Evolutionary conservation across 2,329 filamentous ascomycete species (phyloP).

Genomic region (Berkeleyomyces basicola): DNA sequence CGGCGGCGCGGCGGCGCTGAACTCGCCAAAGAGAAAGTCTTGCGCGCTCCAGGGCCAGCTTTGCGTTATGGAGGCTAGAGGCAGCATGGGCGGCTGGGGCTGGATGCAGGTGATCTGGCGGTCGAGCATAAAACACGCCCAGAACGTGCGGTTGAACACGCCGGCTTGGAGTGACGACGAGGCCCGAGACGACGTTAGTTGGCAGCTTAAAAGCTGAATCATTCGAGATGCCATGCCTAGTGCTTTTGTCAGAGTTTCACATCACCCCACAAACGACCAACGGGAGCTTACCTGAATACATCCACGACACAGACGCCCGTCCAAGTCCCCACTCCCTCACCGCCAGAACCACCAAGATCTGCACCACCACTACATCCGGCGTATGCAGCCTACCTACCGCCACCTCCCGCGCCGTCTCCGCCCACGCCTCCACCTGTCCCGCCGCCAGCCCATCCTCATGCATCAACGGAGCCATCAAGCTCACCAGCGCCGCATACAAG

Average conservation of each 20-base stretch:
- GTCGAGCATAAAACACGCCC: conserved; percentile 30
- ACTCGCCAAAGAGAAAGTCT: conserved; percentile 25
- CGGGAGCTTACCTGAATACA: conserved; percentile 4
- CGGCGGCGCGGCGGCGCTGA: conserved; percentile 13
- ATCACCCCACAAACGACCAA: background rate
- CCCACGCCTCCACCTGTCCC: background rate
- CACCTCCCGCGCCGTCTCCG: conserved; percentile 3
- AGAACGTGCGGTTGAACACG: conserved; percentile 21
- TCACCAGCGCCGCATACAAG: background rate
- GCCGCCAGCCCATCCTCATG: background rate
- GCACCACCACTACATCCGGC: background rate
- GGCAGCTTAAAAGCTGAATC: background rate
- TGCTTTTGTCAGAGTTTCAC: background rate
- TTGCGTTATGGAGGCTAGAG: conserved; percentile 22
- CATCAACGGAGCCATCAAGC: conserved; percentile 2
- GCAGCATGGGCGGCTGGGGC: conserved; percentile 23
- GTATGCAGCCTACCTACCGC: background rate
- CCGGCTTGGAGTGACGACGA: background rate
- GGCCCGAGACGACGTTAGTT: background rate
- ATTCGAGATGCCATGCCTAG: conserved; percentile 7
- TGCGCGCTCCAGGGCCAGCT: conserved; percentile 20
- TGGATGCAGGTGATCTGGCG: conserved; percentile 28
- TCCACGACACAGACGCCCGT: background rate
- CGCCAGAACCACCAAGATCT: background rate
- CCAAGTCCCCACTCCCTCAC: conserved; percentile 2